phyloP scores from a whole-genome alignment of 2,329 filamentous ascomycete genomes.

The Cercospora sesami region DNA sequence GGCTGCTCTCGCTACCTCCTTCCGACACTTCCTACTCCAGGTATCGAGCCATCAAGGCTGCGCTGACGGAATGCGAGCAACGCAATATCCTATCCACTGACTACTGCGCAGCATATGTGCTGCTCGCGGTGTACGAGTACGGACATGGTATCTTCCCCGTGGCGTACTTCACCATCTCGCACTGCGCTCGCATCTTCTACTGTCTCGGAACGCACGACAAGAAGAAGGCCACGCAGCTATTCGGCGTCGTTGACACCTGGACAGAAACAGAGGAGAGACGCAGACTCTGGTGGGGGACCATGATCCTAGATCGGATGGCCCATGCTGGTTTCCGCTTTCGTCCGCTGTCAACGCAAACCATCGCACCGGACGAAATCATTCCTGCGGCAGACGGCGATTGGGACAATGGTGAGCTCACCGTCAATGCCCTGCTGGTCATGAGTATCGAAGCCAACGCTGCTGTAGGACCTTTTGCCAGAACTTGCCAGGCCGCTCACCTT shows the following conservation, averaged over 20 bases:
- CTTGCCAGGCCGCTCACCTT: constrained; percentile 28
- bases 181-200: constrained; percentile 18
- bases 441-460: constrained; percentile 24
- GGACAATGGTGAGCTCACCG: constrained; percentile 25
- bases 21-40: constrained; percentile 1
- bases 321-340: constrained; percentile 26
- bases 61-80: constrained; percentile 23
- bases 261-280: constrained; percentile 26
- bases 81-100: constrained; percentile 19
- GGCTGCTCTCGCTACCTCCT: constrained; percentile 14
- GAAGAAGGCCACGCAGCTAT: constrained; percentile 24
- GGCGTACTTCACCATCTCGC: constrained; percentile 22
- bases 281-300: constrained; percentile 27
- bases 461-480: constrained; percentile 26
- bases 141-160: constrained; percentile 25
- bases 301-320: constrained; percentile 25
- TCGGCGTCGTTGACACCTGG: constrained; percentile 19
- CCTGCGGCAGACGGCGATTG: constrained; percentile 18
- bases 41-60: constrained; percentile 19
- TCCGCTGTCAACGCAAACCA: constrained; percentile 17
- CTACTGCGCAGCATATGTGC: constrained; percentile 22
- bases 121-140: constrained; percentile 25
- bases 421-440: constrained; percentile 27
- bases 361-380: constrained; percentile 24
- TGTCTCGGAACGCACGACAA: constrained; percentile 25